A percentile compares a stretch with the other conserved stretches of the same genome.
phyloP scores from a whole-genome alignment of 1,284 basidiomycete genomes.

The Moesziomyces aphidis region DNA sequence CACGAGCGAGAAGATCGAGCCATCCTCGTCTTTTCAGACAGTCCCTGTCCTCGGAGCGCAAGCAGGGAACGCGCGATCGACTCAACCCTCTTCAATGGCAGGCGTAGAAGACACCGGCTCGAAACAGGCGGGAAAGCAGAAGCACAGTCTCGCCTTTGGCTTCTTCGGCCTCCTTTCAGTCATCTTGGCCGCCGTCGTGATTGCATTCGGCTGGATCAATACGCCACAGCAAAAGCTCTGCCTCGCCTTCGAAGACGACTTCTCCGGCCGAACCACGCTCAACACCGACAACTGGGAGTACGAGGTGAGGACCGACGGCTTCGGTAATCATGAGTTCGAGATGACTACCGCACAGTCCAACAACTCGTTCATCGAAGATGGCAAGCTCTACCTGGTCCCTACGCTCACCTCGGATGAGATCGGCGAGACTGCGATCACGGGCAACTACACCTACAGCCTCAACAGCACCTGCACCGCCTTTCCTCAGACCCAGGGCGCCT shows the following conservation, averaged over 20 bases:
- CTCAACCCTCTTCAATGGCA: slow-evolving; percentile 14
- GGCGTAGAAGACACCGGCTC: background rate
- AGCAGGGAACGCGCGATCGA: background rate
- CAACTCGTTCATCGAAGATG: slow-evolving; percentile 82
- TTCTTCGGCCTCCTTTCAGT: slow-evolving; percentile 26
- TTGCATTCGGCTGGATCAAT: slow-evolving; percentile 36
- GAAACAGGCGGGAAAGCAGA: slow-evolving; percentile 9
- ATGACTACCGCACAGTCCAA: slow-evolving; percentile 82
- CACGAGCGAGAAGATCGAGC: slow-evolving; percentile 14
- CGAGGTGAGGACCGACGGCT: slow-evolving; percentile 85
- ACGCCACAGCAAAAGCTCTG: slow-evolving; percentile 32
- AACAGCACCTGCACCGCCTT: slow-evolving; percentile 78
- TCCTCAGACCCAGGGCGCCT: slow-evolving; percentile 69
- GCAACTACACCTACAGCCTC: slow-evolving; percentile 83
- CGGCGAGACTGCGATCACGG: slow-evolving; percentile 74
- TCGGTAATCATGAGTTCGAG: slow-evolving; percentile 86
- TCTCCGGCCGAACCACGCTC: slow-evolving; percentile 16
- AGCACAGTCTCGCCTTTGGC: slow-evolving; percentile 31
- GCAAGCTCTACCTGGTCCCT: slow-evolving; percentile 82
- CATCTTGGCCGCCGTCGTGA: slow-evolving; percentile 23
- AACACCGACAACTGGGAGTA: slow-evolving; percentile 73
- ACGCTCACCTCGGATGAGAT: slow-evolving; percentile 84
- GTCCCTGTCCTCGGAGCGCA: slow-evolving; percentile 11
- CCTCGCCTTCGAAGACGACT: slow-evolving; percentile 25
- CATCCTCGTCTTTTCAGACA: slow-evolving; percentile 4